Evolutionary conservation across 371 early-diverging fungal species (phyloP), one percentile per base, ranked within the genome.

Genomic region (Ordospora pajunii): DNA sequence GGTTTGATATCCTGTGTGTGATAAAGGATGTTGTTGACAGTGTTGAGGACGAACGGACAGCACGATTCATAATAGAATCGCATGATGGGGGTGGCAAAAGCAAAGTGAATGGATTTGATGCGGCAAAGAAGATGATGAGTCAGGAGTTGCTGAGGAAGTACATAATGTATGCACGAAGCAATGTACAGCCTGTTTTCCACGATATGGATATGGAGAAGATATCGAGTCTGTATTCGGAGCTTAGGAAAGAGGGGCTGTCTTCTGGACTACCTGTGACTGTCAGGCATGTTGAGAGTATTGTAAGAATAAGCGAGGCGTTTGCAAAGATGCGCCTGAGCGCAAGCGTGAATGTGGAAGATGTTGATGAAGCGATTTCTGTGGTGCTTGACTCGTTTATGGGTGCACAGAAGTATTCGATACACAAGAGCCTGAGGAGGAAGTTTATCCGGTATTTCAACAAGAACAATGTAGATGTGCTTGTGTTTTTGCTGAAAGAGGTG

Each of bases 1-100:
- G 99, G 84, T 99, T 99, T 83, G 99, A 99, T 86, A 89, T 96
- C n/a, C 88, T 99, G 0, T 96, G 95, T 82, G 95, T 97, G 3
- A 93, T 97, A 42, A 89, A 91, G 80, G 99, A 99, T 83, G 87
- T 84, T 11, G 90, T 92, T 12, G 92, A 95, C 78, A 89, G 91
- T 0, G 88, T 89, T 9, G 85, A 87, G 53, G 99, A 98, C 84
- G 90, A 90, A 79, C 85, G 87, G 37, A 87, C 97, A n/a, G 97
- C 95, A 21, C 88, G 89, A 67, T 95, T 94, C 86, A 96, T 98
- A 10, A 89, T 95, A 53, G 87, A 89, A 75, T 90, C 89, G 79
- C 96, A 96, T 83, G 45, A 5, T 1, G 43, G 73, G 32, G 37
- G 45, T 8, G 32, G 48, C 17, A 40, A 84, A 85, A 32, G 82